These are phyloP conservation scores for Trichophaea hybrida DNA, from an alignment of 2,329 filamentous ascomycete species.

Conservation along the genomic window DNA sequence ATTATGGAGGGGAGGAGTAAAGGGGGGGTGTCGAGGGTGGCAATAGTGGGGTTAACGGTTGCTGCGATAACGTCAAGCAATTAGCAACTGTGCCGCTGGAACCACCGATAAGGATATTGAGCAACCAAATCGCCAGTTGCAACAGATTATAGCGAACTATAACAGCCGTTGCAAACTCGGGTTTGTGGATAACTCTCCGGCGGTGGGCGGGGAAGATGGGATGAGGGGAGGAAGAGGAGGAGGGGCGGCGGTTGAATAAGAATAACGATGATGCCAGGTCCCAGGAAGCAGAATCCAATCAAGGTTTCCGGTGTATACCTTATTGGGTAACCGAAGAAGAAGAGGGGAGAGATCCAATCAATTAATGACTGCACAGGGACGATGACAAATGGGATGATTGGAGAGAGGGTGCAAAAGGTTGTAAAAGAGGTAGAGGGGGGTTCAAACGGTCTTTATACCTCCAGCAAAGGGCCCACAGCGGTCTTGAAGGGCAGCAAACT, in stretches of 20 bases:
- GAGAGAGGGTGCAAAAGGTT: not conserved
- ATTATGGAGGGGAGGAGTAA: no score
- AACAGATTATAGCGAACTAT: no score
- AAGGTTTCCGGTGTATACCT: not conserved
- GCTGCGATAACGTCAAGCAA: conserved; percentile 22
- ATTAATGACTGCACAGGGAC: not conserved
- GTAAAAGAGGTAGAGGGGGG: not conserved
- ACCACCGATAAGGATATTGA: conserved; percentile 8
- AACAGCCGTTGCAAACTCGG: not conserved
- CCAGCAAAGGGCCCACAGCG: not conserved
- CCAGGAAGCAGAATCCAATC: not conserved
- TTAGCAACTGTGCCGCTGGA: conserved; percentile 14
- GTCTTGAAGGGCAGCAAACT: not conserved
- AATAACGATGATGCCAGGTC: not conserved
- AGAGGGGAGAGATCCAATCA: not conserved
- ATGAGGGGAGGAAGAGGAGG: not conserved
- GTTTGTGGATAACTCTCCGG: not conserved
- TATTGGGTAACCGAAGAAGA: not conserved
- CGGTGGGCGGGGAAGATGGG: not conserved
- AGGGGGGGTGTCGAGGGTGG: not conserved
- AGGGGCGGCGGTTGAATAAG: not conserved
- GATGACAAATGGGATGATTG: not conserved
- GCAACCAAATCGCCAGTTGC: no score
- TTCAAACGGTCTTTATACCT: not conserved
- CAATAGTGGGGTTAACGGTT: conserved; percentile 11